Evolutionary conservation across 2,329 filamentous ascomycete species (phyloP), one percentile per base, ranked within the genome.

Genomic region (Tympanopsis confertula): DNA sequence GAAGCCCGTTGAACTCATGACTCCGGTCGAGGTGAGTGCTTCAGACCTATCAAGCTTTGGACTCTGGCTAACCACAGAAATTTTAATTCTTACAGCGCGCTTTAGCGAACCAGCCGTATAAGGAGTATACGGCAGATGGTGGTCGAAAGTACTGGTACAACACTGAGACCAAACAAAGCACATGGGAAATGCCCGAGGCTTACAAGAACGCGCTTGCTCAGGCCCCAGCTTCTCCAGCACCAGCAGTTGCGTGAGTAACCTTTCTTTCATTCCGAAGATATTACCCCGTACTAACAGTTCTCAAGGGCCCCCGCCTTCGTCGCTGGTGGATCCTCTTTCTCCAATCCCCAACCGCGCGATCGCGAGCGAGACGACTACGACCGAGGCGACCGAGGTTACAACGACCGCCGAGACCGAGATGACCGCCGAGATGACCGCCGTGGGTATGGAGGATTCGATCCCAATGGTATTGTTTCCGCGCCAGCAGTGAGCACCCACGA

Each of bases 81-180:
- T 49, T 37, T 7, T 24, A 36, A 43, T 40, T 20, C 42, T 38
- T 43, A 41, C 54, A 88, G 86, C 82, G 82, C 53, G 85, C 85
- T 39, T 70, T 93, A 35, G 71, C 82, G 37, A 80, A 81, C 49
- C 84, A 91, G 48, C 84, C 85, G 45, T 98, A 88, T 87, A 91
- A 89, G 53, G 86, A 94, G 59, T 91, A 94, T 53, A 86, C 82
- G 19, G 80, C 85, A 17, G 78, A 87, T 44, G 84, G 86, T 45
- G 91, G 89, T 35, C 78, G 81, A 50, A 86, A 89, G 55, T 98
- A 98, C 62, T 98, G 87, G 84, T 89, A 88, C 59, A 91, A 98
- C 58, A 84, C 80, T 22, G 82, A 93, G 59, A 88, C 85, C 33
- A 88, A 89, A 61, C 74, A 87, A 63, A 96, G 87, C 57, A 86